Evolutionary conservation across 345 rosid species (phyloP).

Genomic region (Acer negundo): DNA sequence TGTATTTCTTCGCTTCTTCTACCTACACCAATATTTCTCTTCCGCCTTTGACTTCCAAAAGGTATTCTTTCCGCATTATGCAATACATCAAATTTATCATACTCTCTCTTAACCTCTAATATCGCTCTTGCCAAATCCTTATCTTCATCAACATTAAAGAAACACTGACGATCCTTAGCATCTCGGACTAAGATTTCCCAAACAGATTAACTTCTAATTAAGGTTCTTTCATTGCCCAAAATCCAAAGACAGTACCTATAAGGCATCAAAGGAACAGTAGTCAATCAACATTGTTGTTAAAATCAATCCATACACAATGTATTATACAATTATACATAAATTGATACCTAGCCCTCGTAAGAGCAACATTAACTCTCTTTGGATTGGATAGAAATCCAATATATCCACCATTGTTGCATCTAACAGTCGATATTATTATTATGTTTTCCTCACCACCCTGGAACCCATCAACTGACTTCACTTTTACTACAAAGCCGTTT

Average conservation of each 20-base stretch:
- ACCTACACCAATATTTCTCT: neutral
- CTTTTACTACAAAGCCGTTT: neutral
- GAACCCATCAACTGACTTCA: constrained; percentile 11
- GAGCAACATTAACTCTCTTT: constrained; percentile 26
- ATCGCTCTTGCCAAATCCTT: constrained; percentile 33
- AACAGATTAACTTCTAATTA: constrained; percentile 30
- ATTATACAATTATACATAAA: neutral
- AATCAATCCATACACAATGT: neutral
- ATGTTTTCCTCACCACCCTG: constrained; percentile 7
- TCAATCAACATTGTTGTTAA: neutral
- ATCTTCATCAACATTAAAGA: constrained; percentile 45
- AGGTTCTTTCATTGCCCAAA: constrained; percentile 44
- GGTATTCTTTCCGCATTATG: neutral
- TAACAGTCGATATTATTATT: neutral
- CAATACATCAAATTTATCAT: constrained; percentile 39
- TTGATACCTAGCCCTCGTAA: constrained; percentile 47
- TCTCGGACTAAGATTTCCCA: constrained; percentile 40
- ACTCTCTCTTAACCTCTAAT: constrained; percentile 35
- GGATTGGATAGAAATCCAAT: constrained; percentile 2
- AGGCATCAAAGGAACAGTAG: neutral
- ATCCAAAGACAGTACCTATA: constrained; percentile 55
- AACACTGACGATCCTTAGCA: constrained; percentile 44
- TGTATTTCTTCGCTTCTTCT: constrained; percentile 10
- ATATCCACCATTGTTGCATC: constrained; percentile 1
- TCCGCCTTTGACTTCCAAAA: too few species aligned